These are phyloP conservation scores for Tulasnella calospora DNA, from an alignment of 768 basidiomycete species.

Conservation along the genomic window DNA sequence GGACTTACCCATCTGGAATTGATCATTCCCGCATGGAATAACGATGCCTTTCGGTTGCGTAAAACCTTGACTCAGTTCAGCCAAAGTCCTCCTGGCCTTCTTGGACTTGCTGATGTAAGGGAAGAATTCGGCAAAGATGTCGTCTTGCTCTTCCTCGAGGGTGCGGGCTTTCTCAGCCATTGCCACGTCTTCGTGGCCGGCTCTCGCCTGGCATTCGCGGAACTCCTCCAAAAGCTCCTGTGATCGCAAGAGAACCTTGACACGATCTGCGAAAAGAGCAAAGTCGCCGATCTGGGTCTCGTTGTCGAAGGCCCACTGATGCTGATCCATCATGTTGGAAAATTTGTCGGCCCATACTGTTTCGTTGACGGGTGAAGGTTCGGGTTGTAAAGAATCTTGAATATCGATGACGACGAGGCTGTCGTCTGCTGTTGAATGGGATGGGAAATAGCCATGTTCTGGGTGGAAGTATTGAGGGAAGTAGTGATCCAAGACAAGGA, in stretches of 20 bases:
- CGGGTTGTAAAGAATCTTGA: background rate
- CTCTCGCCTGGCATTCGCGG: background rate
- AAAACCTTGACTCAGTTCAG: background rate
- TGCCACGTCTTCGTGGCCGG: slow-evolving; percentile 1
- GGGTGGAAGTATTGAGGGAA: slow-evolving; percentile 1
- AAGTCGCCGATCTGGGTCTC: background rate
- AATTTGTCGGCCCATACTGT: background rate
- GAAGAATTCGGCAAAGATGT: background rate
- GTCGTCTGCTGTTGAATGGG: background rate
- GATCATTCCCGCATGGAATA: background rate
- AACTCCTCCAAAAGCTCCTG: background rate
- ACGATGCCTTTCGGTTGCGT: background rate
- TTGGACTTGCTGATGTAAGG: background rate
- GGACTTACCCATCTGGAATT: background rate
- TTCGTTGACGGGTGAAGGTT: background rate
- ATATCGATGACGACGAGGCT: background rate
- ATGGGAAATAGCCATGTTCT: background rate
- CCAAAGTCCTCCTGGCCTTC: background rate
- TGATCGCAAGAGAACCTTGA: background rate
- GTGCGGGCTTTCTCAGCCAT: background rate
- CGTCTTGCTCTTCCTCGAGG: background rate
- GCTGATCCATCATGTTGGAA: background rate
- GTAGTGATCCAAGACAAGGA: background rate
- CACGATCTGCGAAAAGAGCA: background rate
- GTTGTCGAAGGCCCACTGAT: background rate